phyloP scores from a whole-genome alignment of 148 eudicot species.

The Amaranthus hypochondriacus region DNA sequence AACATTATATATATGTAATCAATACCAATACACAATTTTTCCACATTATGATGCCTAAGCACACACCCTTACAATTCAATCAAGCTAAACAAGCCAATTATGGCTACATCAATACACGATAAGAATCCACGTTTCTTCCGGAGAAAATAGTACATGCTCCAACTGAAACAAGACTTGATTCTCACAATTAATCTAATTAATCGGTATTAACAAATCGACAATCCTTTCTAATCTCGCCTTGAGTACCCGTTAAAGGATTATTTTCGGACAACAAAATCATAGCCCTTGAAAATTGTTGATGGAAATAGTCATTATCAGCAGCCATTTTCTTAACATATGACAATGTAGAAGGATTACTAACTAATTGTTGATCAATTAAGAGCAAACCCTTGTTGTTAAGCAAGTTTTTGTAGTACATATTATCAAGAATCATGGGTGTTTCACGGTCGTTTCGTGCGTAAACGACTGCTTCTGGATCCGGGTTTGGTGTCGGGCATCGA shows the following conservation, averaged over 20 bases:
- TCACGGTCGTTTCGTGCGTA: slow-evolving; percentile 48
- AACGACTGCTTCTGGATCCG: slow-evolving; percentile 41
- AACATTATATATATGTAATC: too few species aligned
- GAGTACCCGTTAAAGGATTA: slow-evolving; percentile 46
- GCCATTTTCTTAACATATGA: slow-evolving; percentile 71
- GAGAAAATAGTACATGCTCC: too few species aligned
- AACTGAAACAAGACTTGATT: too few species aligned
- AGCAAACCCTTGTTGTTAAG: slow-evolving; percentile 54
- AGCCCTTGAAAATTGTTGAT: slow-evolving; percentile 52
- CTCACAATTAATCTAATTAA: too few species aligned
- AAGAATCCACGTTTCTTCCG: too few species aligned
- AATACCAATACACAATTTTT: too few species aligned
- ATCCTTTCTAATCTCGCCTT: slow-evolving; percentile 72
- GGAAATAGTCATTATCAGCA: slow-evolving; percentile 57
- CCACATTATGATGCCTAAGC: too few species aligned
- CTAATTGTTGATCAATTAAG: slow-evolving; percentile 50
- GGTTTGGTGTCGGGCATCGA: slow-evolving; percentile 53
- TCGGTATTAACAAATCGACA: slow-evolving; percentile 46
- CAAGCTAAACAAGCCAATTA: too few species aligned
- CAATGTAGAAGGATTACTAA: slow-evolving; percentile 43
- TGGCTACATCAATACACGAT: too few species aligned
- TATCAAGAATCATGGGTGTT: slow-evolving; percentile 75
- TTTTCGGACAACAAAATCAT: slow-evolving; percentile 60
- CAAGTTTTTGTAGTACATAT: slow-evolving; percentile 65
- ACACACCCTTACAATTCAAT: too few species aligned